Base-by-base conservation (phyloP, 2,329 filamentous ascomycete genomes). In the Endoconidiophora laricicola region DNA sequence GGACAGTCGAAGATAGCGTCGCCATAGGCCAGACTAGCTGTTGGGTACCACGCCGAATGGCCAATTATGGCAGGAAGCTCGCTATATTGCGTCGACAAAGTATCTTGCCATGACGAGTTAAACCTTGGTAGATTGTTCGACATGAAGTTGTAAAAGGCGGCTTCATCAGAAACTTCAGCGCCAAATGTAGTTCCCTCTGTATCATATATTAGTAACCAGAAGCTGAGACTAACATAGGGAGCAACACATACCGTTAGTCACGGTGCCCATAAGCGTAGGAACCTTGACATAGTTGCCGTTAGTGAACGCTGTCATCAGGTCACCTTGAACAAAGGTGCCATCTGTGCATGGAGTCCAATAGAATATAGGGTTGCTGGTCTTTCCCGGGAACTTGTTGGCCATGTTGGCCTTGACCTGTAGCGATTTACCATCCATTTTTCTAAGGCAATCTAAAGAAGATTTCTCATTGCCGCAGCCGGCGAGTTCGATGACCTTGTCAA, bases 291-390 rank as follows among this genome's bases (percentile, higher is more conserved):
- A 70, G 5, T 60, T 56, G 0, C 68, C 67, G 1, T 58, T 55
- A 5, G 61, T 57, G 40, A 68, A 69, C 50, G 71, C 57, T 3
- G 49, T 54, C 39, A 66, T 69, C 1, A 69, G 66, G 7, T 65
- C 59, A 50, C 70, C 69, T 3, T 54, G 58, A 10, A 74, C 56
- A 7, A 73, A 57, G 4, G 65, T 63, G 6, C 69, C 71, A 50
- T 75, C 72, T 4, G 73, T 59, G 45, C 66, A 70, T 0, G 72
- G 72, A 2, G 68, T 65, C 68, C 68, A 75, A 60, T 72, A 73
- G 56, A 72, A 74, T 0, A 65, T 58, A 0, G 70, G 64, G 2
- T 55, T 50, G 6, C 54, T 56, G 2, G 56, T 53, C 3, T 63
- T 60, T 2, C 65, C 65, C 0, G 65, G 63, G 36, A 71, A 72